Evolutionary conservation across 2,329 filamentous ascomycete genomes (phyloP).

Genomic region (Monosporascus sp.): DNA sequence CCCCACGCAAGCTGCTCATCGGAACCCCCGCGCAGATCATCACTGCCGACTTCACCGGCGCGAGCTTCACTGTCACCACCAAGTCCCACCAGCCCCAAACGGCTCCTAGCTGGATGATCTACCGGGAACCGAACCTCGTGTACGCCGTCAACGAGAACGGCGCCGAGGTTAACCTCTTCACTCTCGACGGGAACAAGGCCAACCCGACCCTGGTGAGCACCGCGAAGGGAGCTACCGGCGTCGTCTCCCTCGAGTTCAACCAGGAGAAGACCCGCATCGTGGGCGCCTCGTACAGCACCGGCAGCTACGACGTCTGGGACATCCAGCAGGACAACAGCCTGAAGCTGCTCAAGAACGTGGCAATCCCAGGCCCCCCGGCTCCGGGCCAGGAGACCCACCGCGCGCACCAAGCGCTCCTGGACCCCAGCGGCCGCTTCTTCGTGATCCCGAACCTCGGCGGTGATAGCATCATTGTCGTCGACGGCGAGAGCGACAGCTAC

Average conservation of each 20-base stretch:
- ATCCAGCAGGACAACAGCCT: constrained; percentile 28
- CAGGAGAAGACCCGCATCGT: constrained; percentile 38
- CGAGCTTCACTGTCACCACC: constrained; percentile 31
- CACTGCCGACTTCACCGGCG: constrained; percentile 36
- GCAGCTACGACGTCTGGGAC: constrained; percentile 42
- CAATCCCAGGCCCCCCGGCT: constrained; percentile 23
- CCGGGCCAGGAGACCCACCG: constrained; percentile 24
- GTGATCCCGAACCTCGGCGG: constrained; percentile 44
- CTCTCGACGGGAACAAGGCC: constrained; percentile 27
- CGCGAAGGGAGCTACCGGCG: constrained; percentile 33
- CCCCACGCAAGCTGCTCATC: constrained; percentile 31
- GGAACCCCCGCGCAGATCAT: constrained; percentile 35
- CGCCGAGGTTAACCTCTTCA: constrained; percentile 33
- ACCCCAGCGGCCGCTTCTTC: constrained; percentile 45
- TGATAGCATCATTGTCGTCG: constrained; percentile 41
- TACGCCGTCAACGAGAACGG: constrained; percentile 45
- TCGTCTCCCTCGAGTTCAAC: constrained; percentile 44
- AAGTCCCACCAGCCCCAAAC: constrained; percentile 26
- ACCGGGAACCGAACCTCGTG: constrained; percentile 32
- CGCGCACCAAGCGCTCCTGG: constrained; percentile 43
- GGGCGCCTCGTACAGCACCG: constrained; percentile 36
- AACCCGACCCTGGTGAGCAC: constrained; percentile 23
- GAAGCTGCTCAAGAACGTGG: constrained; percentile 33
- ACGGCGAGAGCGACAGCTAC: constrained; percentile 36
- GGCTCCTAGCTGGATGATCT: constrained; percentile 41